phyloP scores from a whole-genome alignment of 495 filamentous ascomycete species.

The Lentithecium fluviatile region DNA sequence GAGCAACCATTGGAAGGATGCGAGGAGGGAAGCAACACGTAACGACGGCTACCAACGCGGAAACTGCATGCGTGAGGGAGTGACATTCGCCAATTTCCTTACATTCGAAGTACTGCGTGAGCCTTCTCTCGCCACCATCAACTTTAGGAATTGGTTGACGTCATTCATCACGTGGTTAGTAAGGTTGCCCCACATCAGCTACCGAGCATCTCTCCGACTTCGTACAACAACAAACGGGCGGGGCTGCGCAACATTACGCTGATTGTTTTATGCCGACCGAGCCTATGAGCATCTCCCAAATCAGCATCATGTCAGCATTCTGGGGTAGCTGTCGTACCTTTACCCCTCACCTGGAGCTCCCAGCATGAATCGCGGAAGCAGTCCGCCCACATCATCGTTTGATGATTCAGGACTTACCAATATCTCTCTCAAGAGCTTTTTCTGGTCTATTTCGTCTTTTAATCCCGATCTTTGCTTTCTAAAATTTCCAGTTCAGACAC shows the following conservation, averaged over 20 bases:
- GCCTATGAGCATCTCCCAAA: not conserved
- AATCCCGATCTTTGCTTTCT: not conserved
- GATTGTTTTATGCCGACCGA: not conserved
- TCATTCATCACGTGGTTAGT: not conserved
- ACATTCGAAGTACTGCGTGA: no score
- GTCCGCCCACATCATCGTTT: not conserved
- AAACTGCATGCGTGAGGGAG: no score
- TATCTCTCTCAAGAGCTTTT: not conserved
- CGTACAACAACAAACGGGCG: not conserved
- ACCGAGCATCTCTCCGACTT: conserved; percentile 1
- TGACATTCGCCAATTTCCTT: no score
- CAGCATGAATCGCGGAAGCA: not conserved
- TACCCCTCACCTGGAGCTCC: not conserved
- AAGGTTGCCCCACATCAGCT: conserved; percentile 9
- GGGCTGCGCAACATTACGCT: not conserved
- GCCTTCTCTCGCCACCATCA: not conserved
- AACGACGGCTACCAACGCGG: no score
- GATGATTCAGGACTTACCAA: not conserved
- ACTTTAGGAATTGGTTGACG: no score
- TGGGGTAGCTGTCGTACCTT: not conserved
- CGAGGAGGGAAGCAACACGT: no score
- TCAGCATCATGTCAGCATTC: not conserved
- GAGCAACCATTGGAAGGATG: no score
- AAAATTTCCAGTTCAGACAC: no score
- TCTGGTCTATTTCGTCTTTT: not conserved